These are phyloP conservation scores for Lichtheimia hyalospora DNA, from an alignment of 371 early-diverging fungal genomes.

Conservation along the genomic window DNA sequence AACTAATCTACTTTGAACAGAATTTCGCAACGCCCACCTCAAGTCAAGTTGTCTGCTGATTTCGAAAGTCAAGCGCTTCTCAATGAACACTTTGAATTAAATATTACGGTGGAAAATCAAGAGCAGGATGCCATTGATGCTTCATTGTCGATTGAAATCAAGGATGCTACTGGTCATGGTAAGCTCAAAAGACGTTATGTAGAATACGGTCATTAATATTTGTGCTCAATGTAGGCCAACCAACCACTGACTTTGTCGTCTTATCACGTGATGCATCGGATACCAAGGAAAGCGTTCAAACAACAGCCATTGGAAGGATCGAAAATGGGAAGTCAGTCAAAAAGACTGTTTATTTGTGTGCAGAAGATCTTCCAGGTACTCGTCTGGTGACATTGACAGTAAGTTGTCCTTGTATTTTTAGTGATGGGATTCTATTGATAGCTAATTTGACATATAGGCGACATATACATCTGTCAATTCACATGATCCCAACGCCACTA, in stretches of 20 bases:
- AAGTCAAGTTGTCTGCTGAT: slow-evolving; percentile 52
- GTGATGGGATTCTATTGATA: background rate
- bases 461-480: background rate
- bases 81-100: slow-evolving; percentile 67
- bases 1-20: slow-evolving; percentile 22
- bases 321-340: slow-evolving; percentile 22
- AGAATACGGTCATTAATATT: background rate
- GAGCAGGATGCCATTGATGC: slow-evolving; percentile 57
- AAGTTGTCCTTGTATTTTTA: slow-evolving; percentile 1
- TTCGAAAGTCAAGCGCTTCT: slow-evolving; percentile 66
- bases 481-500: slow-evolving; percentile 12
- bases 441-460: background rate
- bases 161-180: slow-evolving; percentile 44
- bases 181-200: background rate
- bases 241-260: slow-evolving; percentile 22
- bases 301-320: slow-evolving; percentile 21
- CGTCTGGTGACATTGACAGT: slow-evolving; percentile 37
- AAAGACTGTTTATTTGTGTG: slow-evolving; percentile 28
- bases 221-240: background rate
- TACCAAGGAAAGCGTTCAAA: slow-evolving; percentile 5
- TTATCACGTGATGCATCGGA: slow-evolving; percentile 13
- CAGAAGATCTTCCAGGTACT: slow-evolving; percentile 25
- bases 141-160: slow-evolving; percentile 48
- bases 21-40: slow-evolving; percentile 67
- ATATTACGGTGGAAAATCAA: slow-evolving; percentile 59